Conservation (phyloP, 148 eudicot genomes). For the Fagopyrum tataricum region DNA sequence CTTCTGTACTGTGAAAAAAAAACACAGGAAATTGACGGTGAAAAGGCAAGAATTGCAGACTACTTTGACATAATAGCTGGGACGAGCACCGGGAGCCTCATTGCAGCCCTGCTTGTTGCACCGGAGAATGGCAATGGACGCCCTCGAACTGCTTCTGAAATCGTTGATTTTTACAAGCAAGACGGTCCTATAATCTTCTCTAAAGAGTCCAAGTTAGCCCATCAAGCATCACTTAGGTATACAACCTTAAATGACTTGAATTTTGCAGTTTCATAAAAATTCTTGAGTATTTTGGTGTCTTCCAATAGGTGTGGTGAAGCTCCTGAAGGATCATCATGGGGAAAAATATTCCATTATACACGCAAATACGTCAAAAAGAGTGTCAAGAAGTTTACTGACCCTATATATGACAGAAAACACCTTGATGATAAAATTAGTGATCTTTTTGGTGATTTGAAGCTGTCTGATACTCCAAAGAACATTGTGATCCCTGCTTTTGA, state of each 20-base stretch:
- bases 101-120: conserved; percentile 27
- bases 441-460: conserved; percentile 14
- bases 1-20: not conserved
- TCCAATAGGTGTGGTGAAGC: not conserved
- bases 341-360: not conserved
- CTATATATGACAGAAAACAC: conserved; percentile 29
- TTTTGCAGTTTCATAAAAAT: too few species aligned
- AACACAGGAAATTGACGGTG: conserved; percentile 28
- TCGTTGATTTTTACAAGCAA: conserved; percentile 21
- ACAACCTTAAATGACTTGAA: too few species aligned
- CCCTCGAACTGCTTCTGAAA: conserved; percentile 28
- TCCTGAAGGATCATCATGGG: not conserved
- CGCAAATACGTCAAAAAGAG: not conserved
- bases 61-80: conserved; percentile 39
- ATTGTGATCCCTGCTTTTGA: conserved; percentile 37
- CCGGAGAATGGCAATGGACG: conserved; percentile 27
- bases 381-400: conserved; percentile 20
- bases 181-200: conserved; percentile 30
- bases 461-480: conserved; percentile 26
- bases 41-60: conserved; percentile 31
- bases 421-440: conserved; percentile 17
- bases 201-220: conserved; percentile 11
- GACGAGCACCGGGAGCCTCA: conserved; percentile 36
- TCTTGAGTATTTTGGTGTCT: not conserved
- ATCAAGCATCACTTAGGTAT: not conserved